Conservation (phyloP, 306 rosid genomes). For the Cyamopsis tetragonoloba region DNA sequence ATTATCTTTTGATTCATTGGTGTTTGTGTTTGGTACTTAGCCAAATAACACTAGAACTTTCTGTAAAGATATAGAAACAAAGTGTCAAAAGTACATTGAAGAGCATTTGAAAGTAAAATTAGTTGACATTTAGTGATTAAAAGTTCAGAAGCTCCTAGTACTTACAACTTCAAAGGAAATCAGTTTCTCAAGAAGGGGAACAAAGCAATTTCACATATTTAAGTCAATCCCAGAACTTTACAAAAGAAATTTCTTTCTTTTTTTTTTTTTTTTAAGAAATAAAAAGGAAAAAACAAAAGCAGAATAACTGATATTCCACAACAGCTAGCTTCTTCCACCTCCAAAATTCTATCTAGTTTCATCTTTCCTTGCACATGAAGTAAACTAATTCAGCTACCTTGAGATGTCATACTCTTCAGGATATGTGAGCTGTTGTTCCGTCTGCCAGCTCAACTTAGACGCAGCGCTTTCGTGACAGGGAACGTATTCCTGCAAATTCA, state of each 20-base stretch:
- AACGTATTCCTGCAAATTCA: conserved; percentile 64
- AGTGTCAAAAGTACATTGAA: conserved; percentile 4
- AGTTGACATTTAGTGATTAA: conserved; percentile 39
- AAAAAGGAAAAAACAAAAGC: conserved; percentile 9
- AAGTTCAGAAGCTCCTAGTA: conserved; percentile 44
- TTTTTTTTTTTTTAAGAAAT: not conserved
- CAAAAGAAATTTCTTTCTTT: conserved; percentile 31
- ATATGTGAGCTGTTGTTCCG: conserved; percentile 64
- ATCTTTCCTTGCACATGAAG: conserved; percentile 30
- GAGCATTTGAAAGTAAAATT: conserved; percentile 24
- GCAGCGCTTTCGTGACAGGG: conserved; percentile 95
- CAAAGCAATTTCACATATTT: conserved; percentile 46
- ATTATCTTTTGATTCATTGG: not conserved
- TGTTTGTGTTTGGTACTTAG: not conserved
- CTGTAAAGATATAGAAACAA: not conserved
- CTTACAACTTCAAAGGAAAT: conserved; percentile 46
- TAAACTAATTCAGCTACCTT: conserved; percentile 49
- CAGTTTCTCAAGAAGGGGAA: conserved; percentile 40
- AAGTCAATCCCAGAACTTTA: conserved; percentile 64
- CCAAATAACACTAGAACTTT: not conserved
- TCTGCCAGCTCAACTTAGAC: conserved; percentile 85
- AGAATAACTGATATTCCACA: conserved; percentile 36
- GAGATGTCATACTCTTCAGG: conserved; percentile 69
- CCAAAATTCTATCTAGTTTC: conserved; percentile 48
- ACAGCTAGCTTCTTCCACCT: conserved; percentile 50